Base-by-base conservation (phyloP, 192 early-diverging fungal genomes). In the Coemansia sp. region DNA sequence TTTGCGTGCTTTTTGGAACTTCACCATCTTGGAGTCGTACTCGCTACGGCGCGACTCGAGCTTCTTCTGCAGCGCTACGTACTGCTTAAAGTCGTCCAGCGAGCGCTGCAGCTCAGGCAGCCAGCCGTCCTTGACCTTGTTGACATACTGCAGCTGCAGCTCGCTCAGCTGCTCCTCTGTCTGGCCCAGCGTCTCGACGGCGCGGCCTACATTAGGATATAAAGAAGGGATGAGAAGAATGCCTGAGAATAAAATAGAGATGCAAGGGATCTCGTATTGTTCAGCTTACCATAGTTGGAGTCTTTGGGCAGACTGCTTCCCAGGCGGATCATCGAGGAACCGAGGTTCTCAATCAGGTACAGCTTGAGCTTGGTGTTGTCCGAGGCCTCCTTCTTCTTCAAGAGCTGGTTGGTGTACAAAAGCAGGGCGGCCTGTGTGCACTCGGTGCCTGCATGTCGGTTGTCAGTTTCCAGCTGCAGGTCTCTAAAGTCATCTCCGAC, bases 1-100 rank as follows among this genome's bases (percentile, higher is more conserved):
- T 81, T 95, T 96, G 76, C 94, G 94, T 51, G 86, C 84, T 65
- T 92, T 94, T 65, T 94, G 90, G n/a, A 91, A 85, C 72, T 91
- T 92, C 77, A 86, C 86, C 23, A 90, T 70, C 76, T 95, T 97
- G 39, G 90, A 87, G 76, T 98, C 97, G 78, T 94, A 96, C 58
- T 98, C 94, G 50, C 91, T 77, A 54, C 97, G 86, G 47, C 94
- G 84, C 60, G 90, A 87, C 52, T 94, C 91, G 6, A 96, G 83
- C 77, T 97, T 97, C 70, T 86, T 90, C 66, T 94, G 88, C 59
- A 95, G 63, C 17, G 82, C 57, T 56, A 88, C 73, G 35, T 73
- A 83, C 58, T 82, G 70, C 54, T 76, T 82, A 56, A 76, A 82
- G 61, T 76, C 79, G 60, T 77, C 81, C 22, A 88, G 72, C 53